Evolutionary conservation across 371 early-diverging fungal species (phyloP).

Genomic region (Mortierella sp.): DNA sequence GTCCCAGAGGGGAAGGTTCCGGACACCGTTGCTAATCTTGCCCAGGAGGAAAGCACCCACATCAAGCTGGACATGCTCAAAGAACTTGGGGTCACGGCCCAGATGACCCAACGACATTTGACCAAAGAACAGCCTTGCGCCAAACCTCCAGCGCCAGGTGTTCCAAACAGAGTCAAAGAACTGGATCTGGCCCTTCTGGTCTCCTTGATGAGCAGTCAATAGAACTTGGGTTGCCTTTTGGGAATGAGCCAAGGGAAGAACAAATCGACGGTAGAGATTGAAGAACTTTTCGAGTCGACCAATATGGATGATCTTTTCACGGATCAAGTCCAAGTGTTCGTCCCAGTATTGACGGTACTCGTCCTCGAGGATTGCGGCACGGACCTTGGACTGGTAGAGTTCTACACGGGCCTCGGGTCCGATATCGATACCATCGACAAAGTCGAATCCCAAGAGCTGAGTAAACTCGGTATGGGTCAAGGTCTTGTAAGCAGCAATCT

Average conservation of each 20-base stretch:
- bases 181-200: constrained; percentile 31
- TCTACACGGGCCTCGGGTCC: constrained; percentile 47
- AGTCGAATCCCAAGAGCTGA: constrained; percentile 49
- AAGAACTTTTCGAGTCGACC: constrained; percentile 53
- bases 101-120: constrained; percentile 52
- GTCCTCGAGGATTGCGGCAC: constrained; percentile 29
- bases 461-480: constrained; percentile 42
- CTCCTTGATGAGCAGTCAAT: constrained; percentile 11
- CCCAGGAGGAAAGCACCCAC: constrained; percentile 47
- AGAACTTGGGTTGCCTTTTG: constrained; percentile 31
- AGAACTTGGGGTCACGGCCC: constrained; percentile 53
- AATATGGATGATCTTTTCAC: constrained; percentile 48
- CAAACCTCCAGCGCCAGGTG: constrained; percentile 47
- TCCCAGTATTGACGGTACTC: constrained; percentile 50
- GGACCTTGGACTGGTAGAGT: constrained; percentile 44
- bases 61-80: constrained; percentile 51
- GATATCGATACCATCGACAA: constrained; percentile 32
- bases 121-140: constrained; percentile 45
- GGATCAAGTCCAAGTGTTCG: constrained; percentile 45
- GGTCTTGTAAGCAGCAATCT: constrained; percentile 52
- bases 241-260: constrained; percentile 38
- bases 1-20: constrained; percentile 52
- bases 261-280: constrained; percentile 42
- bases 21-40: constrained; percentile 49
- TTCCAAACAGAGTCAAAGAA: constrained; percentile 46